Evolutionary conservation across 768 basidiomycete species (phyloP).

Genomic region (Suillus plorans): DNA sequence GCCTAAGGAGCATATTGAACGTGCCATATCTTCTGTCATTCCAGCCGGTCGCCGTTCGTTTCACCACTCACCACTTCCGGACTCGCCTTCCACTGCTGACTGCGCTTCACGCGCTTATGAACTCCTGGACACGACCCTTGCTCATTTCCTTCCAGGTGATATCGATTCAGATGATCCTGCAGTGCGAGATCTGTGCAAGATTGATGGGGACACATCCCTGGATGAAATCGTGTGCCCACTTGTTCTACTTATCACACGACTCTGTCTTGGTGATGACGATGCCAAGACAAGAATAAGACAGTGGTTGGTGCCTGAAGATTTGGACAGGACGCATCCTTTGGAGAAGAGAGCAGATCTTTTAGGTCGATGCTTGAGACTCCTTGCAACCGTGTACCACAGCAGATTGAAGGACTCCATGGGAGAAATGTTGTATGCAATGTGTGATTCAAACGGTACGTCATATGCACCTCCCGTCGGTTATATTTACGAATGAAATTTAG

Average conservation of each 20-base stretch:
- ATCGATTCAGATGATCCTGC: slow-evolving; percentile 62
- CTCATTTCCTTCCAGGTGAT: slow-evolving; percentile 65
- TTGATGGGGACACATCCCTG: slow-evolving; percentile 55
- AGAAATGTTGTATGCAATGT: slow-evolving; percentile 84
- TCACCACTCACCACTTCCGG: slow-evolving; percentile 45
- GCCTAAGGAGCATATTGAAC: slow-evolving; percentile 27
- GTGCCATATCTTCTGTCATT: slow-evolving; percentile 26
- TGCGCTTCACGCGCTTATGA: slow-evolving; percentile 65
- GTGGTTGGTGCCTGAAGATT: slow-evolving; percentile 70
- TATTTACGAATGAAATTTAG: slow-evolving; percentile 34
- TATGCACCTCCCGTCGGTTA: background rate
- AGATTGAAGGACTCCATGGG: slow-evolving; percentile 77
- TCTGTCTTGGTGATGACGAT: slow-evolving; percentile 64
- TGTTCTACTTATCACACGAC: slow-evolving; percentile 68
- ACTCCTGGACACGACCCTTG: slow-evolving; percentile 58
- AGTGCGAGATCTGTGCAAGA: slow-evolving; percentile 52
- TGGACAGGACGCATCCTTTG: slow-evolving; percentile 78
- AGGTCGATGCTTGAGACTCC: slow-evolving; percentile 76
- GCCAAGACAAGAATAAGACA: slow-evolving; percentile 58
- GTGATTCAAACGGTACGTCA: slow-evolving; percentile 67
- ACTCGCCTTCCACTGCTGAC: slow-evolving; percentile 36
- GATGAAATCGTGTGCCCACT: slow-evolving; percentile 83
- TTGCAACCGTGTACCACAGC: slow-evolving; percentile 71
- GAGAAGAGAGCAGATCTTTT: slow-evolving; percentile 73
- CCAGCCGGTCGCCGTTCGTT: slow-evolving; percentile 30